A percentile compares a stretch with the other conserved stretches of the same genome.
These are phyloP conservation scores for Suillus cothurnatus DNA, from an alignment of 768 basidiomycete species.

Conservation along the genomic window DNA sequence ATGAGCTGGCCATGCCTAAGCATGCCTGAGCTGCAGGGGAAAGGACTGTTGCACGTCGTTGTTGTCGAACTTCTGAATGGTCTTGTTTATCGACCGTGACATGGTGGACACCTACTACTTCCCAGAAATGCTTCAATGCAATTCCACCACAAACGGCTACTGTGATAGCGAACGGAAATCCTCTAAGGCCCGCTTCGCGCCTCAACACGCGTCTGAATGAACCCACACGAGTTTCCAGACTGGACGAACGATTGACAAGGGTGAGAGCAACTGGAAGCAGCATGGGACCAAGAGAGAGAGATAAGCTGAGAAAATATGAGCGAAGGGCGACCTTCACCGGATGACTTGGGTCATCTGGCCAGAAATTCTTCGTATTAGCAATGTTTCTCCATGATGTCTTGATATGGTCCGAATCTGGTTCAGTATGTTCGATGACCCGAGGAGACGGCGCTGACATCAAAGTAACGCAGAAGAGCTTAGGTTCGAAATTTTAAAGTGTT, in stretches of 20 bases:
- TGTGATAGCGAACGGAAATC: slow-evolving; percentile 73
- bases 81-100: not conserved
- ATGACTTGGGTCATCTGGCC: slow-evolving; percentile 44
- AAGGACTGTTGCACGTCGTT: not conserved
- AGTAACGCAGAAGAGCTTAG: not conserved
- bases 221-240: slow-evolving; percentile 21
- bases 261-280: slow-evolving; percentile 55
- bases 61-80: not conserved
- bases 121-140: slow-evolving; percentile 51
- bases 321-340: slow-evolving; percentile 61
- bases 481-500: not conserved
- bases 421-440: not conserved
- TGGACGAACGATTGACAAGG: slow-evolving; percentile 25
- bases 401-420: slow-evolving; percentile 11
- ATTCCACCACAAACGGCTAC: slow-evolving; percentile 65
- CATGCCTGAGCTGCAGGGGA: slow-evolving; percentile 3
- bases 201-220: slow-evolving; percentile 41
- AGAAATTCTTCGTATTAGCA: slow-evolving; percentile 5
- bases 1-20: slow-evolving; percentile 28
- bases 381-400: slow-evolving; percentile 3
- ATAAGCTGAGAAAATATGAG: slow-evolving; percentile 67
- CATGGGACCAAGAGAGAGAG: slow-evolving; percentile 67
- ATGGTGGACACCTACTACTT: slow-evolving; percentile 16
- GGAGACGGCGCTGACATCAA: slow-evolving; percentile 7
- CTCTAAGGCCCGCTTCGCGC: slow-evolving; percentile 59